Evolutionary conservation across 1,284 basidiomycete genomes (phyloP).

Genomic region (Naganishia sp.): DNA sequence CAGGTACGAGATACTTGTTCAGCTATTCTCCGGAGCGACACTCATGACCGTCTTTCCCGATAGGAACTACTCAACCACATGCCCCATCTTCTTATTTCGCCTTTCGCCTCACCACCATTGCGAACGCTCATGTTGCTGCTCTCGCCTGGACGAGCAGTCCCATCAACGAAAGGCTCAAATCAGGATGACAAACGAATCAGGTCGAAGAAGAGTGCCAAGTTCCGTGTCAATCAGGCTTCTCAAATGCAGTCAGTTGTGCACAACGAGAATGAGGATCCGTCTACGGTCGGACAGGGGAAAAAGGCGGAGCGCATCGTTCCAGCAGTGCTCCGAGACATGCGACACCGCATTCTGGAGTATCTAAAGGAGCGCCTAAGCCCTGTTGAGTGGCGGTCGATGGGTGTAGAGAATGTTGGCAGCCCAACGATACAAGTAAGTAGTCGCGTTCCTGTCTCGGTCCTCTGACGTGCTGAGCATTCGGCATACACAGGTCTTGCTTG

Average conservation of each 20-base stretch:
- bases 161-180: constrained; percentile 41
- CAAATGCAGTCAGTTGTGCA: constrained; percentile 52
- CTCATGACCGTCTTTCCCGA: constrained; percentile 12
- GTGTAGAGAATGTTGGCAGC: constrained; percentile 76
- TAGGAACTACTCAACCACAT: constrained; percentile 71
- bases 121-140: constrained; percentile 75
- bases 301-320: constrained; percentile 54
- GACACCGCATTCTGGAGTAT: constrained; percentile 60
- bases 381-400: constrained; percentile 79
- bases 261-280: constrained; percentile 39
- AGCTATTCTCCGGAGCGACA: constrained; percentile 10
- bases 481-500: constrained; percentile 66
- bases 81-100: constrained; percentile 69
- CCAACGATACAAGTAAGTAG: constrained; percentile 71
- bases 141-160: constrained; percentile 54
- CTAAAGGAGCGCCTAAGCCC: constrained; percentile 62
- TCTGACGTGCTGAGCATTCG: background rate
- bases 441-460: constrained; percentile 18
- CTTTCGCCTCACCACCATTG: constrained; percentile 83
- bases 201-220: constrained; percentile 51
- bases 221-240: constrained; percentile 46
- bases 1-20: constrained; percentile 58
- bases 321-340: constrained; percentile 59
- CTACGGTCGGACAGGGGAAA: constrained; percentile 43
- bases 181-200: constrained; percentile 41